Conservation (phyloP, 2,329 filamentous ascomycete species). For the Pseudopithomyces chartarum region DNA sequence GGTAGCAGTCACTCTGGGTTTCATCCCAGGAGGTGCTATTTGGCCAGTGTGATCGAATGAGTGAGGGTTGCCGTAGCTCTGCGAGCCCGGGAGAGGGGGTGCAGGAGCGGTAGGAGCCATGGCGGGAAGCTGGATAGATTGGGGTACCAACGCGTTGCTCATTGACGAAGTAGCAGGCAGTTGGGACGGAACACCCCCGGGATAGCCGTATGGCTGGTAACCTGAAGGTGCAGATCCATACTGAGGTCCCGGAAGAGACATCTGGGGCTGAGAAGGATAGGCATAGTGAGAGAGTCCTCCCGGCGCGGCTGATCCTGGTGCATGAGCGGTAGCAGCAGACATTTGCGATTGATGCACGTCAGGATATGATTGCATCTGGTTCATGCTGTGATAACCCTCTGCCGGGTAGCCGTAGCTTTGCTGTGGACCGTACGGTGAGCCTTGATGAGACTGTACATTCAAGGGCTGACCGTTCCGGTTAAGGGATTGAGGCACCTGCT, state of each 20-base stretch:
- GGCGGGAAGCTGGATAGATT: slow-evolving; percentile 68
- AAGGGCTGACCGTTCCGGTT: slow-evolving; percentile 41
- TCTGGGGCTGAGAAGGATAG: slow-evolving; percentile 70
- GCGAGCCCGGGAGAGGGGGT: slow-evolving; percentile 33
- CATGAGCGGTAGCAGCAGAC: slow-evolving; percentile 74
- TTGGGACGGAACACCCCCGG: slow-evolving; percentile 76
- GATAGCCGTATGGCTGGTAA: slow-evolving; percentile 74
- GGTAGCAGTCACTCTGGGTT: slow-evolving; percentile 93
- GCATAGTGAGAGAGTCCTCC: slow-evolving; percentile 75
- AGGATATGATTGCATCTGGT: slow-evolving; percentile 80
- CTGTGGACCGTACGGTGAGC: slow-evolving; percentile 47
- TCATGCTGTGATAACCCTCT: slow-evolving; percentile 68
- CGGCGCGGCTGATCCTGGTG: slow-evolving; percentile 77
- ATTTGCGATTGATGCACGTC: slow-evolving; percentile 81
- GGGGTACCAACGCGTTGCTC: slow-evolving; percentile 66
- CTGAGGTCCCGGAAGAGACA: slow-evolving; percentile 73
- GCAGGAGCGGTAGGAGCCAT: slow-evolving; percentile 41
- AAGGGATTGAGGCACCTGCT: slow-evolving; percentile 58
- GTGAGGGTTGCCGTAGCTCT: slow-evolving; percentile 47
- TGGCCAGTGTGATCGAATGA: slow-evolving; percentile 89
- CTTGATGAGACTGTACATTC: slow-evolving; percentile 46
- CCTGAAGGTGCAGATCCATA: slow-evolving; percentile 65
- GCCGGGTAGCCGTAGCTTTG: slow-evolving; percentile 44
- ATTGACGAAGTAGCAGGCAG: slow-evolving; percentile 74
- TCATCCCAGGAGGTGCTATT: slow-evolving; percentile 89